Conservation (phyloP, 2,329 filamentous ascomycete genomes). For the Botrytis paeoniae region DNA sequence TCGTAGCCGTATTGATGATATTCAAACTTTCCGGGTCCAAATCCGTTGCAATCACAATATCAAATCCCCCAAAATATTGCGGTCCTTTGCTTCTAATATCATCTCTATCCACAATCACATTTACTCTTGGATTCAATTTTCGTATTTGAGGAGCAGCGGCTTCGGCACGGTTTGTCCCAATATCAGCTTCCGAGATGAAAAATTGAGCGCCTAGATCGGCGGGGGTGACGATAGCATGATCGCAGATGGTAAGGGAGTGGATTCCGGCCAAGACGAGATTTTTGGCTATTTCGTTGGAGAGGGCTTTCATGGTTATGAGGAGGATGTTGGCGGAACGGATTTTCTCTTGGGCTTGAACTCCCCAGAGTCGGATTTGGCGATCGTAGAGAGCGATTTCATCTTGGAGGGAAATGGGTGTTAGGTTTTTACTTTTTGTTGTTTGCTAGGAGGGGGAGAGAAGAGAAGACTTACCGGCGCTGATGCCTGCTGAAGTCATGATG, state of each 20-base stretch:
- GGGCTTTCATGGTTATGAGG: slow-evolving; percentile 79
- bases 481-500: slow-evolving; percentile 28
- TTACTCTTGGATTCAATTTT: slow-evolving; percentile 86
- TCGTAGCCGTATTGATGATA: slow-evolving; percentile 81
- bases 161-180: slow-evolving; percentile 82
- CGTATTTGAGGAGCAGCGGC: slow-evolving; percentile 75
- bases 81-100: slow-evolving; percentile 65
- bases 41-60: slow-evolving; percentile 87
- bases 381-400: slow-evolving; percentile 98
- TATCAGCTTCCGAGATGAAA: slow-evolving; percentile 65
- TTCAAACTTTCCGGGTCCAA: slow-evolving; percentile 71
- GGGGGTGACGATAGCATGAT: slow-evolving; percentile 71
- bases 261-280: slow-evolving; percentile 94
- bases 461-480: slow-evolving; percentile 40
- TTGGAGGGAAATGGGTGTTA: slow-evolving; percentile 36
- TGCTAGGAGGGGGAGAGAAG: background rate
- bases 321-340: slow-evolving; percentile 88
- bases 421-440: background rate
- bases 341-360: slow-evolving; percentile 88
- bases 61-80: slow-evolving; percentile 74
- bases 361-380: slow-evolving; percentile 95
- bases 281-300: slow-evolving; percentile 94
- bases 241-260: slow-evolving; percentile 82
- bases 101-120: slow-evolving; percentile 65
- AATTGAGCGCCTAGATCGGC: slow-evolving; percentile 81